Conservation (phyloP, 805 yeast genomes). For the Wickerhamiella sorbophila region DNA sequence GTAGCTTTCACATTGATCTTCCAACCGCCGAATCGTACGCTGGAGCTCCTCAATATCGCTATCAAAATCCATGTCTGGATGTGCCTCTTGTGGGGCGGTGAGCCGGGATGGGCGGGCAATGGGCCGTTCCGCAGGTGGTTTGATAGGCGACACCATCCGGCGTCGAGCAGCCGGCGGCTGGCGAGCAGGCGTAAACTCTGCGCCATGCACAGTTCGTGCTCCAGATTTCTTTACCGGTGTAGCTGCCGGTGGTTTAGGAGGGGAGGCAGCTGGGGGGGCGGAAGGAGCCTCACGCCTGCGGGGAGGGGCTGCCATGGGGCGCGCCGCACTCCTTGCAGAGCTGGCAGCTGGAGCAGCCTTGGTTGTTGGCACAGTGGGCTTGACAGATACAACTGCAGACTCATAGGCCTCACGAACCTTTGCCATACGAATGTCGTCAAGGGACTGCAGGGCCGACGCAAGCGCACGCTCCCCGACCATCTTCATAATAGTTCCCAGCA, state of each 20-base stretch:
- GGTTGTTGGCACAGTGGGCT: conserved; percentile 22
- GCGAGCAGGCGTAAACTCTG: conserved; percentile 19
- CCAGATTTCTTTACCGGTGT: conserved; percentile 1
- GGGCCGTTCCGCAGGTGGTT: background rate
- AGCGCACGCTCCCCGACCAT: conserved; percentile 64
- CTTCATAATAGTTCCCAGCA: conserved; percentile 70
- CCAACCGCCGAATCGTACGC: background rate
- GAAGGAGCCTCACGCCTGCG: background rate
- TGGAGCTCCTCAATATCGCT: background rate
- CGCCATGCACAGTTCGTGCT: conserved; percentile 9
- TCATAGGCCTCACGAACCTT: conserved; percentile 51
- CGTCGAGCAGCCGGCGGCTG: conserved; percentile 12
- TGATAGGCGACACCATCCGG: conserved; percentile 6
- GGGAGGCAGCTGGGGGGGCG: background rate
- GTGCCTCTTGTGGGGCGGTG: background rate
- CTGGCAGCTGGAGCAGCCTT: conserved; percentile 15
- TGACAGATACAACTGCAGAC: conserved; percentile 40
- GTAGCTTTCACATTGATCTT: background rate
- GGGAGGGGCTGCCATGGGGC: conserved; percentile 1
- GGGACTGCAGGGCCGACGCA: conserved; percentile 42
- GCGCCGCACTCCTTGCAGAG: background rate
- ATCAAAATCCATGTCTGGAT: background rate
- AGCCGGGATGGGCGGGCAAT: background rate
- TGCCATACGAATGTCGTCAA: conserved; percentile 61
- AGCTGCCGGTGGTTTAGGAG: background rate